Evolutionary conservation across 352 stramenopile genomes (phyloP).

Genomic region (Globisporangium irregulare): DNA sequence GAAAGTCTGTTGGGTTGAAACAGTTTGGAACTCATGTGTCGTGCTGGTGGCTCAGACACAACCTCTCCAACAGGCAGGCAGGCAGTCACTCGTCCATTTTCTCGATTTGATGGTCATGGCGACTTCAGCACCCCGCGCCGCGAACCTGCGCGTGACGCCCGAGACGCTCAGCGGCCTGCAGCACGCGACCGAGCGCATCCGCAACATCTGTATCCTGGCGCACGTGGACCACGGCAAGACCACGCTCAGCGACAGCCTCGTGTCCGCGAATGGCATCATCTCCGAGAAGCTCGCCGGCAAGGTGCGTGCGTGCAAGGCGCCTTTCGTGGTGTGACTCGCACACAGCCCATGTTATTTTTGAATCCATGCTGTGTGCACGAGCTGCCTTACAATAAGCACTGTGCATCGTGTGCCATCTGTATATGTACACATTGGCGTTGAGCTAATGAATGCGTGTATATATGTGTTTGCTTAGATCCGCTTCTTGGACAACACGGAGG

Average conservation of each 20-base stretch:
- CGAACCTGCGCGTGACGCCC: slow-evolving; percentile 41
- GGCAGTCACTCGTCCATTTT: neutral
- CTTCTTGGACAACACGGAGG: slow-evolving; percentile 94
- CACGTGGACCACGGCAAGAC: slow-evolving; percentile 94
- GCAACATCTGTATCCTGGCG: slow-evolving; percentile 95
- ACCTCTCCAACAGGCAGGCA: neutral
- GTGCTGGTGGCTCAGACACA: neutral
- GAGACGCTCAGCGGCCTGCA: slow-evolving; percentile 60
- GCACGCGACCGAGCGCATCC: slow-evolving; percentile 74
- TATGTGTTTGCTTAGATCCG: slow-evolving; percentile 51
- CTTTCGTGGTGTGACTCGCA: neutral
- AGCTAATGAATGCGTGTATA: slow-evolving; percentile 1
- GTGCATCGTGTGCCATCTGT: neutral
- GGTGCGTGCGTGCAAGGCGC: slow-evolving; percentile 40
- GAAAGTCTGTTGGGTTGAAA: neutral
- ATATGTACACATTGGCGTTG: neutral
- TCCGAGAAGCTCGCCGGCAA: slow-evolving; percentile 94
- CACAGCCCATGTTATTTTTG: neutral
- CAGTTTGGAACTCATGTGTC: neutral
- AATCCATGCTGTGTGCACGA: neutral
- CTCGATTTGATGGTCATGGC: slow-evolving; percentile 10
- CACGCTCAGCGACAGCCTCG: slow-evolving; percentile 93
- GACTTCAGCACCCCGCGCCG: neutral
- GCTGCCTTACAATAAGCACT: neutral
- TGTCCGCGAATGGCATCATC: slow-evolving; percentile 97